Evolutionary conservation across 1,284 basidiomycete species (phyloP).

Genomic region (Xerocomus nothofagi): DNA sequence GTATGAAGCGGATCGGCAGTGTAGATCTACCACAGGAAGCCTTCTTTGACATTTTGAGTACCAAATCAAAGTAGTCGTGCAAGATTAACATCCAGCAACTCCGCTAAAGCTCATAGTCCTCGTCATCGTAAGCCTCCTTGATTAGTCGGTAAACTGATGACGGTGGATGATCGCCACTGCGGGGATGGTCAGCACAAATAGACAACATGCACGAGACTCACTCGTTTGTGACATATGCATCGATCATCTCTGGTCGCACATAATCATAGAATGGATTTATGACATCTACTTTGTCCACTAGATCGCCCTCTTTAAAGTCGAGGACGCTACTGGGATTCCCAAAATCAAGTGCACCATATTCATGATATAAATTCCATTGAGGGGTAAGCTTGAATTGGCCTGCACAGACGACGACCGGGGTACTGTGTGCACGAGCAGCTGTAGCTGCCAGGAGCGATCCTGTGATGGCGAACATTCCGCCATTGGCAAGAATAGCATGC

Average conservation of each 20-base stretch:
- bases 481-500: conserved; percentile 93
- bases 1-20: conserved; percentile 83
- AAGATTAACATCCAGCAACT: background rate
- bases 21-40: conserved; percentile 90
- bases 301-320: conserved; percentile 74
- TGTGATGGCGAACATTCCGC: conserved; percentile 88
- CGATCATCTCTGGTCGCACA: conserved; percentile 87
- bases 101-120: conserved; percentile 73
- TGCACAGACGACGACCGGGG: conserved; percentile 91
- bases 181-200: conserved; percentile 10
- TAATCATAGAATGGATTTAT: conserved; percentile 95
- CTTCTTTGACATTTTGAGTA: conserved; percentile 82
- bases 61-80: conserved; percentile 37
- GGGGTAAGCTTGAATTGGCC: conserved; percentile 97
- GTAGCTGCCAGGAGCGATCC: conserved; percentile 85
- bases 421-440: conserved; percentile 90
- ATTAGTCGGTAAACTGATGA: conserved; percentile 88
- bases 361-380: conserved; percentile 89
- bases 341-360: conserved; percentile 85
- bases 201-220: conserved; percentile 45
- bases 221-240: conserved; percentile 97
- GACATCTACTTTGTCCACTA: conserved; percentile 85
- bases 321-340: conserved; percentile 83
- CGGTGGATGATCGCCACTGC: conserved; percentile 88
- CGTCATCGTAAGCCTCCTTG: conserved; percentile 92